Base-by-base conservation (phyloP, 441 rosid genomes). In the Pelargonium citronellum region DNA sequence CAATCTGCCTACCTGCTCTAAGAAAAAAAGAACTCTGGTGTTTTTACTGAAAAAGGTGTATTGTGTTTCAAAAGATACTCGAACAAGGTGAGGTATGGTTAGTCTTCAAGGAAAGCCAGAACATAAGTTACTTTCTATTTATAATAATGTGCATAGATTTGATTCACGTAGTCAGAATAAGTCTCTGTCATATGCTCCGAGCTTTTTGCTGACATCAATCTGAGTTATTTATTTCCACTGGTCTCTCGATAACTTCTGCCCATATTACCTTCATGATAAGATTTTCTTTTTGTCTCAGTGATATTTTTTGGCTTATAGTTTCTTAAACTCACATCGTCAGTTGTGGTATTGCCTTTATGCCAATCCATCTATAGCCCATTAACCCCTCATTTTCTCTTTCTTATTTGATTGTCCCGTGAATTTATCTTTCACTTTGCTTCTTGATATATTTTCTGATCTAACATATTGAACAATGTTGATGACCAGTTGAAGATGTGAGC, bases 401-500 rank as follows among this genome's bases (percentile, higher is more conserved):
- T 43, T 10, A 47, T 55, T 17, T 55, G 62, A 6, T 16, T 6
- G 27, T 19, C 11, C 13, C 22, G 30, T 6, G 17, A 22, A 6
- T 43, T 13, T 66, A 43, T 17, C 64, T 67, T 7, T 53, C 34
- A 24, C 13, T 57, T 30, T 64, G 68, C 74, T 66, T 66, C 2
- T 69, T 53, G 5, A 17, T 13, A 17, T 1, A 24, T 41, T 41
- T 77, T 61, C 62, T 62, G 41, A 0, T 80, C 60, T 77, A 61
- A 68, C 62, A 71, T 64, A 64, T 51, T 73, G 51, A n/a, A 22
- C 57, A 0, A 15, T 19, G 67, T 22, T 64, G 51, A 27, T 66
- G 70, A 69, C 17, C 90, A 92, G 98, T 95, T 67, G 99, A 95
- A 81, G 99, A 95, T 86, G 98, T 95, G 71, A 83, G 86, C 75